phyloP scores from a whole-genome alignment of 805 yeast species.

The Candida nanaspora region DNA sequence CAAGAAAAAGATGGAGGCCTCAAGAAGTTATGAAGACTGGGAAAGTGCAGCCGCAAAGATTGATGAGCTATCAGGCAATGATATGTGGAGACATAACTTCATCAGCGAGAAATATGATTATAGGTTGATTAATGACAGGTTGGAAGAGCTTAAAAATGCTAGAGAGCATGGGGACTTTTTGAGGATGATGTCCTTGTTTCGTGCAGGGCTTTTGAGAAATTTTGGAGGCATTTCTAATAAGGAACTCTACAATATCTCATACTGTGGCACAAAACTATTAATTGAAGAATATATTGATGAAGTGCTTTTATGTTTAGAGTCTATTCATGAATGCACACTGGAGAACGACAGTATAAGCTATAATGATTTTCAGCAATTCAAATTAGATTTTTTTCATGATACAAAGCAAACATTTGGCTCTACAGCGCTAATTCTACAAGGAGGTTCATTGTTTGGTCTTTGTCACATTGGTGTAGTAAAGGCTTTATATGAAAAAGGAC shows the following conservation, averaged over 20 bases:
- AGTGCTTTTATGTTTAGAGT: constrained; percentile 61
- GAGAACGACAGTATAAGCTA: constrained; percentile 23
- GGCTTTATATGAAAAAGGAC: constrained; percentile 65
- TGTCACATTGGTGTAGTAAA: constrained; percentile 92
- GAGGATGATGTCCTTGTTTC: constrained; percentile 53
- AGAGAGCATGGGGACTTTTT: constrained; percentile 50
- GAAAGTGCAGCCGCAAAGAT: constrained; percentile 41
- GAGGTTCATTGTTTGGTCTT: constrained; percentile 90
- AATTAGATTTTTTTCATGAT: constrained; percentile 74
- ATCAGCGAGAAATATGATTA: constrained; percentile 79
- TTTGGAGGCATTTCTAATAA: constrained; percentile 86
- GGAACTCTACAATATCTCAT: constrained; percentile 70
- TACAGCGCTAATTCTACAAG: constrained; percentile 86
- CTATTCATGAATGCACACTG: constrained; percentile 37
- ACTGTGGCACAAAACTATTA: constrained; percentile 80
- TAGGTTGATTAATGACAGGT: constrained; percentile 67
- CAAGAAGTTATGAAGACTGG: constrained; percentile 67
- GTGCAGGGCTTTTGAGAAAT: constrained; percentile 82
- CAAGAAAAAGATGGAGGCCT: constrained; percentile 37
- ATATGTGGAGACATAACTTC: constrained; percentile 76
- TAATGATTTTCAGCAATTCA: constrained; percentile 47
- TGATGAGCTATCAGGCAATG: constrained; percentile 46
- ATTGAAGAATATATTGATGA: constrained; percentile 84
- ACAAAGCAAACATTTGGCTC: constrained; percentile 83
- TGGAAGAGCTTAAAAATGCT: constrained; percentile 55